These are phyloP conservation scores for Penicillium cinerascens DNA, from an alignment of 495 filamentous ascomycete species.

Conservation along the genomic window DNA sequence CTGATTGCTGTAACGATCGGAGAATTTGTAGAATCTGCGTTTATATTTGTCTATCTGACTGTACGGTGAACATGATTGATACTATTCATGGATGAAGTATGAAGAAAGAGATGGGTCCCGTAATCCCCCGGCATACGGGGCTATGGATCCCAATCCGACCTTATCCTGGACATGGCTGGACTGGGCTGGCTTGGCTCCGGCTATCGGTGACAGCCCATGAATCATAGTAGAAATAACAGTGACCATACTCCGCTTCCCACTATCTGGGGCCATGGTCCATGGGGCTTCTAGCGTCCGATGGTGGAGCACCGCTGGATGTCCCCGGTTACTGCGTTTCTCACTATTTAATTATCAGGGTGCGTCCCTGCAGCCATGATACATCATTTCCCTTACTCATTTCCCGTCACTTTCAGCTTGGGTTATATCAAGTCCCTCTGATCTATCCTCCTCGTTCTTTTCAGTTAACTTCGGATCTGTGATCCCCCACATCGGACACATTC, in stretches of 20 bases:
- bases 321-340: conserved; percentile 3
- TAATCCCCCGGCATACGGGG: conserved; percentile 20
- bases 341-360: conserved; percentile 24
- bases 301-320: conserved; percentile 17
- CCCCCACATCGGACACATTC: background rate
- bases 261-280: conserved; percentile 26
- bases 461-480: background rate
- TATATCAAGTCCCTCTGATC: background rate
- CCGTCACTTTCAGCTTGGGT: background rate
- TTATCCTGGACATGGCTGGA: conserved; percentile 12
- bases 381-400: conserved; percentile 13
- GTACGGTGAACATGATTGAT: background rate
- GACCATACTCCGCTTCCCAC: conserved; percentile 16
- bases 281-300: conserved; percentile 20
- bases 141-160: background rate
- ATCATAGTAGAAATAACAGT: conserved; percentile 24
- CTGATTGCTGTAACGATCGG: background rate
- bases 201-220: conserved; percentile 22
- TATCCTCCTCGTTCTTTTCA: background rate
- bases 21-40: background rate
- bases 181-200: conserved; percentile 19
- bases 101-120: conserved; percentile 4
- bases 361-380: conserved; percentile 26
- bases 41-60: background rate
- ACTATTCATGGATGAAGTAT: background rate